Evolutionary conservation across 1,284 basidiomycete genomes (phyloP).

Genomic region (Cystobasidium sp.): DNA sequence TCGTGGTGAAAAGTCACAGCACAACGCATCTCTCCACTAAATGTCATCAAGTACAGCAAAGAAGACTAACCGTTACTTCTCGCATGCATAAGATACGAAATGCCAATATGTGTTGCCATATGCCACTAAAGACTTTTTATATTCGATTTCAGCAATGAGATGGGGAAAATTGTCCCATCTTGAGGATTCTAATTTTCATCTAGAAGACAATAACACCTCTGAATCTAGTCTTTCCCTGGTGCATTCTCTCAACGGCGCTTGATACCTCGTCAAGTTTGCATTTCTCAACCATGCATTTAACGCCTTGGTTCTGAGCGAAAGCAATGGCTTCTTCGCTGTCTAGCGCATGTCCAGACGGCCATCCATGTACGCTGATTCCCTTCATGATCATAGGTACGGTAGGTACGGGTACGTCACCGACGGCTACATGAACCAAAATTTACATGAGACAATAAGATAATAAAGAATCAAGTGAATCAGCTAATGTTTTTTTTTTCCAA

Average conservation of each 20-base stretch:
- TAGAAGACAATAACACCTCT: constrained; percentile 51
- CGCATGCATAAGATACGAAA: too few relatives aligned
- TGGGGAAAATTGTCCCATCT: background rate
- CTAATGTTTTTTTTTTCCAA: too few relatives aligned
- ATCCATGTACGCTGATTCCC: constrained; percentile 56
- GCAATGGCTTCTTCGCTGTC: constrained; percentile 35
- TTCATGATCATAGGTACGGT: constrained; percentile 55
- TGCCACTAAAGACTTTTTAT: too few relatives aligned
- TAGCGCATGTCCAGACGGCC: constrained; percentile 55
- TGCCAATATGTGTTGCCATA: too few relatives aligned
- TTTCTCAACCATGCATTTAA: constrained; percentile 57
- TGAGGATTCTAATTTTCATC: background rate
- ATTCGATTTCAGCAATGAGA: too few relatives aligned
- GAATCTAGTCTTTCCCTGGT: constrained; percentile 56
- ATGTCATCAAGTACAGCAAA: too few relatives aligned
- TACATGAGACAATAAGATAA: background rate
- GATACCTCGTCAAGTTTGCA: constrained; percentile 57
- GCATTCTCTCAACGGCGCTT: constrained; percentile 57
- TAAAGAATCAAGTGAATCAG: background rate
- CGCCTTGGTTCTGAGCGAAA: constrained; percentile 43
- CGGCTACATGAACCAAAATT: background rate
- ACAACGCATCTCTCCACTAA: too few relatives aligned
- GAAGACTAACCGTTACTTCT: too few relatives aligned
- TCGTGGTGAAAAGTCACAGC: too few relatives aligned
- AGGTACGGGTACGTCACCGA: constrained; percentile 47